Conservation (phyloP, 129 eudicot genomes). For the Lactuca sativa region DNA sequence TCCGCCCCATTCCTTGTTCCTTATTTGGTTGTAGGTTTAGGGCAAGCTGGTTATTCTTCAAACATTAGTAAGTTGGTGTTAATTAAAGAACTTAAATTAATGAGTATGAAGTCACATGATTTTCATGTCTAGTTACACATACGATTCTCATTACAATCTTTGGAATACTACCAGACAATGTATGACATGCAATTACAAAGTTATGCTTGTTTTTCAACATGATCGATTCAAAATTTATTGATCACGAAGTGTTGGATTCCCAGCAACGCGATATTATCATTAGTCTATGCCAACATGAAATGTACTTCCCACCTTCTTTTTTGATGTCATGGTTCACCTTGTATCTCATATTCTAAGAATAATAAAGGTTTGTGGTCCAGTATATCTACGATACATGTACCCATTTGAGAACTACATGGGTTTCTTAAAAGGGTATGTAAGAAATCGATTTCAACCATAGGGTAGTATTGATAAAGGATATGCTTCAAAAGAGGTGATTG, state of each 20-base stretch:
- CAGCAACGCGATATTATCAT: background rate
- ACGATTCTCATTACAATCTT: no score
- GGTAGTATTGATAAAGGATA: background rate
- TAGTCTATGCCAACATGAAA: background rate
- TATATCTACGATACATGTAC: background rate
- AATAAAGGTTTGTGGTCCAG: background rate
- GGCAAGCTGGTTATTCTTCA: no score
- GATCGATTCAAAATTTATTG: no score
- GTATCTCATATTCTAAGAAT: background rate
- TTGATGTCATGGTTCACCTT: background rate
- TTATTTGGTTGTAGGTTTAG: no score
- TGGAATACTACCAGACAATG: no score
- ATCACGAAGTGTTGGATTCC: background rate
- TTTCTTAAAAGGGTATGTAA: constrained; percentile 5
- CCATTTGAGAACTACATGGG: background rate
- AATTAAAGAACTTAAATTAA: no score
- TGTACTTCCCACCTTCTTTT: background rate
- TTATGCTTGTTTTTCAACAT: no score
- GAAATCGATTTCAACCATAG: background rate
- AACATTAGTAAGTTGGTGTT: no score
- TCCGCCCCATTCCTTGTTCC: no score
- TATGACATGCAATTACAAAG: no score
- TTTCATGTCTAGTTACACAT: no score
- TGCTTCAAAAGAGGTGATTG: background rate
- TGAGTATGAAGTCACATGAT: no score